These are phyloP conservation scores for Fusarium sp. DNA, from an alignment of 2,329 filamentous ascomycete species.

Conservation along the genomic window DNA sequence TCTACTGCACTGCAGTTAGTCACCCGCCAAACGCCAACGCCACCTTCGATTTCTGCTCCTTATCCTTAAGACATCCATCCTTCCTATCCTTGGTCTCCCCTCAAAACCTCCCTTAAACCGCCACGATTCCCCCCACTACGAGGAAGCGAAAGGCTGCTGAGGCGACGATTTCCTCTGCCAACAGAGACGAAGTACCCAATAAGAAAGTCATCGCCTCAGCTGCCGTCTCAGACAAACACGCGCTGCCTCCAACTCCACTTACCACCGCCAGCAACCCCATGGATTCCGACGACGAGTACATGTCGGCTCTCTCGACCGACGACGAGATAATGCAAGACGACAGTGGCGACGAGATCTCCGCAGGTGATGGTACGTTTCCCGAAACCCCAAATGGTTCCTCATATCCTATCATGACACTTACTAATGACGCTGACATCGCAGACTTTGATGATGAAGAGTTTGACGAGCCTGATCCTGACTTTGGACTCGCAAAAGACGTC, in stretches of 20 bases:
- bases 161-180: conserved; percentile 66
- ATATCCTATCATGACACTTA: conserved; percentile 11
- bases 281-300: conserved; percentile 96
- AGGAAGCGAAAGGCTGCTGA: conserved; percentile 74
- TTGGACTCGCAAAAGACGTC: conserved; percentile 69
- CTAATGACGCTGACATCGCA: conserved; percentile 42
- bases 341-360: conserved; percentile 77
- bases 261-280: conserved; percentile 72
- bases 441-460: conserved; percentile 71
- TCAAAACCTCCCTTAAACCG: conserved; percentile 45
- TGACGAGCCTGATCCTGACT: conserved; percentile 66
- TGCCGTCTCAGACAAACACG: conserved; percentile 50
- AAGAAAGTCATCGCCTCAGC: conserved; percentile 70
- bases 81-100: conserved; percentile 17
- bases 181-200: conserved; percentile 56
- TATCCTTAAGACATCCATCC: conserved; percentile 26
- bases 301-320: conserved; percentile 82
- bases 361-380: conserved; percentile 58
- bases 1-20: conserved; percentile 22
- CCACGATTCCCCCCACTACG: conserved; percentile 69
- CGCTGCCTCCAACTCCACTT: conserved; percentile 68
- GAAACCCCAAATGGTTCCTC: conserved; percentile 9
- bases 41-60: conserved; percentile 34
- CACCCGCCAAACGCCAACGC: conserved; percentile 39
- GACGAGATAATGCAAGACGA: conserved; percentile 80